Conservation (phyloP, 2,329 filamentous ascomycete genomes). For the Aschersonia sp. region DNA sequence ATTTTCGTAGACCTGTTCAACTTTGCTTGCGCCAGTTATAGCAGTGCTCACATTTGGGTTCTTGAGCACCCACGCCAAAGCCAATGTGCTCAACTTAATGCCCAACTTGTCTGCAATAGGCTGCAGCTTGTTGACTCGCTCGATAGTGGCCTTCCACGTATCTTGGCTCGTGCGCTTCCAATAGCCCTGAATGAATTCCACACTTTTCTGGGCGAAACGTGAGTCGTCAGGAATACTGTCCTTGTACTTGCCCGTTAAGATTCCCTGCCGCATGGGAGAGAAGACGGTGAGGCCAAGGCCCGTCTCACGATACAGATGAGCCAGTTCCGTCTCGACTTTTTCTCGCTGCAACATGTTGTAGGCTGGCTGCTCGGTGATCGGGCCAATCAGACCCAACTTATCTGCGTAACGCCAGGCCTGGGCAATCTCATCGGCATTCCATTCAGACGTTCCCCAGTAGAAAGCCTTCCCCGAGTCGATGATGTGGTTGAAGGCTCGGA, state of each 20-base stretch:
- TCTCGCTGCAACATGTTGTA: slow-evolving; percentile 50
- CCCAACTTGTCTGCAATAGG: slow-evolving; percentile 51
- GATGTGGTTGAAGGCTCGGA: slow-evolving; percentile 56
- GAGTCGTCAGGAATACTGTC: slow-evolving; percentile 44
- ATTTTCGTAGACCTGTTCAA: slow-evolving; percentile 47
- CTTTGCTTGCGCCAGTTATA: slow-evolving; percentile 44
- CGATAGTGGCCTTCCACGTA: slow-evolving; percentile 39
- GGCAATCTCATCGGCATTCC: slow-evolving; percentile 51
- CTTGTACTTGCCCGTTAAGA: slow-evolving; percentile 55
- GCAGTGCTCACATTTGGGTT: slow-evolving; percentile 48
- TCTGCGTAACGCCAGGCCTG: slow-evolving; percentile 48
- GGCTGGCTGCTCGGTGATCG: slow-evolving; percentile 51
- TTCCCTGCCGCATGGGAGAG: slow-evolving; percentile 41
- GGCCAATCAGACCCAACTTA: slow-evolving; percentile 44
- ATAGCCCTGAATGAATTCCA: slow-evolving; percentile 40
- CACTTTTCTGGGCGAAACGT: slow-evolving; percentile 39
- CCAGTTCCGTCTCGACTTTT: slow-evolving; percentile 50
- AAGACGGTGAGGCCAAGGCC: slow-evolving; percentile 48
- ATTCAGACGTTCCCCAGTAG: slow-evolving; percentile 59
- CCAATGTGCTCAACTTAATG: slow-evolving; percentile 39
- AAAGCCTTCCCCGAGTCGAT: slow-evolving; percentile 54
- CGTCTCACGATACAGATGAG: slow-evolving; percentile 42
- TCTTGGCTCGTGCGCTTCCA: slow-evolving; percentile 36
- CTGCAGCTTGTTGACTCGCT: slow-evolving; percentile 44
- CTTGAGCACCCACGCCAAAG: slow-evolving; percentile 47